Percentiles rank a stretch among this genome's conserved stretches.
phyloP scores from a whole-genome alignment of 768 basidiomycete genomes.

The Phylloporus scabripes region DNA sequence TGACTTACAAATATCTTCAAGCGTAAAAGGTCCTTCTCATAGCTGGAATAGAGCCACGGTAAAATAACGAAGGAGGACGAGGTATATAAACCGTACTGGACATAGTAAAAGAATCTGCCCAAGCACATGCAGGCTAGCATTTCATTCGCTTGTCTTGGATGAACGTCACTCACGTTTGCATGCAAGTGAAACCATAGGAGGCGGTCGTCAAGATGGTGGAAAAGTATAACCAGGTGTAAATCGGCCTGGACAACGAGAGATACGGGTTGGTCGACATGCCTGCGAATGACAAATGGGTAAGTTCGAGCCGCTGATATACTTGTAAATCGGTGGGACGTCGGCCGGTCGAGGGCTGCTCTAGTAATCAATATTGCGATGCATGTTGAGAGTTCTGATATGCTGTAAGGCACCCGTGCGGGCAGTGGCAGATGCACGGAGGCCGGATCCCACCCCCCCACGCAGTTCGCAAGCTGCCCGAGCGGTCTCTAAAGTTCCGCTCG shows the following conservation, averaged over 20 bases:
- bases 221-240: neutral
- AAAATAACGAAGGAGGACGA: neutral
- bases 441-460: too few species aligned
- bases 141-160: neutral
- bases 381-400: too few species aligned
- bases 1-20: neutral
- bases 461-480: too few species aligned
- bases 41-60: neutral
- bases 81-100: neutral
- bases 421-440: too few species aligned
- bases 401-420: too few species aligned
- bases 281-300: neutral
- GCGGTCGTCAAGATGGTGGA: neutral
- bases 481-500: too few species aligned
- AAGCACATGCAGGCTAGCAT: neutral
- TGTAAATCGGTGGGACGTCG: neutral
- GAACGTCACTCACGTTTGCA: neutral
- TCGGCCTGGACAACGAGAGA: neutral
- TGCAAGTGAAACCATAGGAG: constrained; percentile 1
- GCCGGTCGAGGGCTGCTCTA: neutral
- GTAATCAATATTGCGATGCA: neutral
- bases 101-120: constrained; percentile 1
- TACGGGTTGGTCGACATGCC: neutral
- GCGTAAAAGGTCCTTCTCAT: neutral
- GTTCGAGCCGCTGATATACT: neutral